Percentiles rank a stretch among this genome's conserved stretches.
These are phyloP conservation scores for Thuidium tamariscinum DNA, from an alignment of 225 moss, liverwort and hornwort species.

Conservation along the genomic window DNA sequence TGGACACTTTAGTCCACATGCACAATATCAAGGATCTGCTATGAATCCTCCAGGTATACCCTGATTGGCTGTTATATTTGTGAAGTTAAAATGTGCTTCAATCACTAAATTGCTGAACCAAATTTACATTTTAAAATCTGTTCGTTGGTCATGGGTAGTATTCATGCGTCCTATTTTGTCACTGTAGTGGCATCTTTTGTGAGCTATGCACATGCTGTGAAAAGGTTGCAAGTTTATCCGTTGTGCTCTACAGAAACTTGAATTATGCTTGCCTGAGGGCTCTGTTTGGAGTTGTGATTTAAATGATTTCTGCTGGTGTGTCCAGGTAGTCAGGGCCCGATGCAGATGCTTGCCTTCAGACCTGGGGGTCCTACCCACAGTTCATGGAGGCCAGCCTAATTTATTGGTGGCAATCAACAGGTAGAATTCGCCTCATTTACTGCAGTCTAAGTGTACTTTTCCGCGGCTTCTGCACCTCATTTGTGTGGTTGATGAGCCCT, in stretches of 20 bases:
- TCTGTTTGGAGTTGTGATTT: background rate
- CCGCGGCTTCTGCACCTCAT: background rate
- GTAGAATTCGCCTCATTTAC: constrained; percentile 15
- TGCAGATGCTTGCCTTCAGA: constrained; percentile 64
- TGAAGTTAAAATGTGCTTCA: background rate
- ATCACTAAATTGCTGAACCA: background rate
- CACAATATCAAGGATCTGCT: constrained; percentile 43
- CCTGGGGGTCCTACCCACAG: constrained; percentile 66
- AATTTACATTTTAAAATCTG: background rate
- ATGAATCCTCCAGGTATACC: constrained; percentile 34
- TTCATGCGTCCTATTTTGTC: background rate
- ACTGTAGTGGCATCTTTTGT: background rate
- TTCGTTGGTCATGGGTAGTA: background rate
- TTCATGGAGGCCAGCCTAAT: constrained; percentile 79
- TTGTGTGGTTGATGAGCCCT: background rate
- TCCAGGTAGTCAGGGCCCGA: constrained; percentile 56
- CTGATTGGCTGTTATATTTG: background rate
- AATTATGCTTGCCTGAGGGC: background rate
- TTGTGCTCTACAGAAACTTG: background rate
- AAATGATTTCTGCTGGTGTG: background rate
- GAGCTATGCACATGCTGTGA: background rate
- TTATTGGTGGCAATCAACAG: constrained; percentile 12
- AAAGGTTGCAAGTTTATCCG: background rate
- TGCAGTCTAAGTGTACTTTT: constrained; percentile 26
- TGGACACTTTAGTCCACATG: constrained; percentile 42